Base-by-base conservation (phyloP, 192 early-diverging fungal genomes). In the Coemansia sp. region DNA sequence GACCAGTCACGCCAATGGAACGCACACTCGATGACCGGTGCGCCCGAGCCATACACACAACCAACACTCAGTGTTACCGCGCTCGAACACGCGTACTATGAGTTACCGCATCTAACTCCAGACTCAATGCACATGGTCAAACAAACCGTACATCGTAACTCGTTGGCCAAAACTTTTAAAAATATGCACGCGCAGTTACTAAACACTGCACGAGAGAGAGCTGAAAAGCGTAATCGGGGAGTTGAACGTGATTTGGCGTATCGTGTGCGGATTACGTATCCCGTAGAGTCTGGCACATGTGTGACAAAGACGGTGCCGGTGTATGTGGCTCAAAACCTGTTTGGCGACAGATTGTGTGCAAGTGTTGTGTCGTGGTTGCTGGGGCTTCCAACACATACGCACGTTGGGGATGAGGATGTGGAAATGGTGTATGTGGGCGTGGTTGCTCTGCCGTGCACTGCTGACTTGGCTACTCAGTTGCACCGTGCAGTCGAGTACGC, bases 361-460 rank as follows among this genome's bases (percentile, higher is more conserved):
- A 68, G 71, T 0, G 77, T 65, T n/a, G 20, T 74, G 1, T 68
- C 61, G 12, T 80, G 77, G 77, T 61, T 80, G 23, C 38, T 80
- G 23, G 54, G 54, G 6, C 16, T 54, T 8, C 60, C 66, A 0
- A 23, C 39, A 4, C 12, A 39, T 5, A 3, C 55, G 9, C 19
- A 29, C 3, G 12, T 1, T 14, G 7, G 19, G 20, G 12, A 16
- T 8, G 37, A 2, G 4, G 24, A 12, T 13, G 10, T 29, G n/a
- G 14, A 50, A 1, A 14, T 11, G 37, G 45, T 27, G 16, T 67
- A 71, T 22, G 39, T 80, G n/a, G 77, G 77, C 35, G 22, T 80
- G 3, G 77, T 74, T 10, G 64, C 68, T 1, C 55, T 80, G 61
- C 77, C 77, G 14, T 74, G 77, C 43, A 80, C 77, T 1, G 57